Percentiles rank a stretch among this genome's conserved stretches.
Evolutionary conservation across 2,329 filamentous ascomycete genomes (phyloP).

Genomic region (Beauveria caledonica): DNA sequence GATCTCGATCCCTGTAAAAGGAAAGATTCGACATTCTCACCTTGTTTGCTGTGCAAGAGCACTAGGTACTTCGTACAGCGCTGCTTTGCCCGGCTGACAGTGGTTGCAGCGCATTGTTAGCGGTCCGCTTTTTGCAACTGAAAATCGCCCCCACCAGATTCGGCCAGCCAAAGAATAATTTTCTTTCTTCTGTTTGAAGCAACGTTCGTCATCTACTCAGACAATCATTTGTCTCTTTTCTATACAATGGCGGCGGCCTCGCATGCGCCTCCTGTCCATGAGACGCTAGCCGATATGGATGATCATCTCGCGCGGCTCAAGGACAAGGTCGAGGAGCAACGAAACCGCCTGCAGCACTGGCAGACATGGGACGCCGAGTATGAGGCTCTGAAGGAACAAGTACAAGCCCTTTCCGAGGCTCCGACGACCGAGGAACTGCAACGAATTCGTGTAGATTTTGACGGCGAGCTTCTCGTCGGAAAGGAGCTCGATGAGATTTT

Average conservation of each 20-base stretch:
- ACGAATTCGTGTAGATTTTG: conserved; percentile 48
- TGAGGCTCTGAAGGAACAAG: conserved; percentile 76
- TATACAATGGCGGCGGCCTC: conserved; percentile 3
- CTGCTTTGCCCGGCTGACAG: background rate
- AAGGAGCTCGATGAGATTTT: conserved; percentile 45
- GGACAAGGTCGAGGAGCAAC: conserved; percentile 60
- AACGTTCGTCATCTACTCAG: background rate
- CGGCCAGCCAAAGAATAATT: background rate
- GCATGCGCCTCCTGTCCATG: conserved; percentile 21
- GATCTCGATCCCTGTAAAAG: background rate
- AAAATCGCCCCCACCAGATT: background rate
- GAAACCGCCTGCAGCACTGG: conserved; percentile 76
- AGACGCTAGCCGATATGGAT: conserved; percentile 61
- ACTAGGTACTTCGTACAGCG: background rate
- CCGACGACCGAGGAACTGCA: conserved; percentile 42
- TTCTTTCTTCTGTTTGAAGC: background rate
- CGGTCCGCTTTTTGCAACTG: conserved; percentile 5
- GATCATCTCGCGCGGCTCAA: conserved; percentile 68
- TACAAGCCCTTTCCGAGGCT: conserved; percentile 47
- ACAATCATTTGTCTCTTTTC: background rate
- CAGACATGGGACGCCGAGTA: conserved; percentile 88
- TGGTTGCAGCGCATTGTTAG: background rate
- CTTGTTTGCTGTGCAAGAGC: background rate
- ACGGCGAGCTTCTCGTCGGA: conserved; percentile 53
- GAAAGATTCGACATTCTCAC: too few species aligned